Evolutionary conservation across 768 basidiomycete genomes (phyloP).

Genomic region (Tulasnella sp.): DNA sequence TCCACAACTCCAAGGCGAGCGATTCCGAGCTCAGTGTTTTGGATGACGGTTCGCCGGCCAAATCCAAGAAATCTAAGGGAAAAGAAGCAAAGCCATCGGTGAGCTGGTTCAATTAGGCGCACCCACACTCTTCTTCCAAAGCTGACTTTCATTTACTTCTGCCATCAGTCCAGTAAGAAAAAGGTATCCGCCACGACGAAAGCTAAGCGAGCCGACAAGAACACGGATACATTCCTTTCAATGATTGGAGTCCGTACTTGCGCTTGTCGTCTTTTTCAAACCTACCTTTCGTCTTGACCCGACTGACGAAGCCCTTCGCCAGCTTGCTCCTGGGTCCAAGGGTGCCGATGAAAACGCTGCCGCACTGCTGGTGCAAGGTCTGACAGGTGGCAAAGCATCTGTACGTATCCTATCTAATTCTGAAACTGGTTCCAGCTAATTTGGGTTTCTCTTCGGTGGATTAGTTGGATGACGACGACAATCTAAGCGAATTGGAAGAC

Average conservation of each 20-base stretch:
- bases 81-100: conserved; percentile 19
- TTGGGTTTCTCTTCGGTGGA: too few species aligned
- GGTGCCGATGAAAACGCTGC: conserved; percentile 31
- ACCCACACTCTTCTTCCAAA: too few species aligned
- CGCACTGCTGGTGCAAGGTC: neutral
- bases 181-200: conserved; percentile 22
- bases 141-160: too few species aligned
- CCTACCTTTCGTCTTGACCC: neutral
- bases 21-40: conserved; percentile 32
- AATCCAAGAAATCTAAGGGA: neutral
- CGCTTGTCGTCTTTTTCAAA: neutral
- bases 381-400: conserved; percentile 13
- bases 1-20: conserved; percentile 6
- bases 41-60: conserved; percentile 3
- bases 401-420: neutral
- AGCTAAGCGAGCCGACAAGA: conserved; percentile 28
- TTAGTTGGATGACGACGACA: conserved; percentile 52
- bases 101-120: neutral
- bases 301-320: neutral
- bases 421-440: neutral
- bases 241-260: conserved; percentile 29
- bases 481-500: conserved; percentile 62
- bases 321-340: conserved; percentile 29
- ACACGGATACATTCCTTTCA: conserved; percentile 22
- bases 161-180: neutral